Conservation (phyloP, 2,329 filamentous ascomycete species). For the Emergomyces pasteurianus region DNA sequence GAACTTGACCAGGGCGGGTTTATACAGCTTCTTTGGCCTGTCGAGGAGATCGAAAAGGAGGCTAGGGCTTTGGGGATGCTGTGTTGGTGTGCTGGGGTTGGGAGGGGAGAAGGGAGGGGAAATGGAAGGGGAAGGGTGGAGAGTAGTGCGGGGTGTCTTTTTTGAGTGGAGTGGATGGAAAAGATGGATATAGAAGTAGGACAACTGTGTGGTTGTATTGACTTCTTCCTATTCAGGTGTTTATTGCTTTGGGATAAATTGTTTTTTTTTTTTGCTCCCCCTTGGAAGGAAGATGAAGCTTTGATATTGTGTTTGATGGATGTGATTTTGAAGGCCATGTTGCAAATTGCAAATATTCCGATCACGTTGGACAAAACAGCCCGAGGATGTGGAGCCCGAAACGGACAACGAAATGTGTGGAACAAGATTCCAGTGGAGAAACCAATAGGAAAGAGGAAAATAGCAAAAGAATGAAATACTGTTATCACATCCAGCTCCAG, state of each 20-base stretch:
- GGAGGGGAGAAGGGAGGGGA: neutral
- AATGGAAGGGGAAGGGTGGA: neutral
- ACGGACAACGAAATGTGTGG: neutral
- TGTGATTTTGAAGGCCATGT: neutral
- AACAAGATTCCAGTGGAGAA: neutral
- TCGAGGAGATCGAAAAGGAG: conserved; percentile 13
- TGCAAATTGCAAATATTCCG: neutral
- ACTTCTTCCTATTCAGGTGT: neutral
- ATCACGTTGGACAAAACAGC: neutral
- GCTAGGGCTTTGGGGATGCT: conserved; percentile 2
- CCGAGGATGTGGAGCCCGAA: neutral
- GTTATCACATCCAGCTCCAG: neutral
- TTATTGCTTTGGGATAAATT: neutral
- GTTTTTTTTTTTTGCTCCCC: neutral
- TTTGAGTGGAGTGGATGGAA: neutral
- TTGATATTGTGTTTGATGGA: neutral
- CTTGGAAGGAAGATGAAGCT: neutral
- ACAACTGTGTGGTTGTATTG: neutral
- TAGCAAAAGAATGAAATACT: neutral
- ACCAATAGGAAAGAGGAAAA: neutral
- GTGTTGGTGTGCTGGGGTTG: neutral
- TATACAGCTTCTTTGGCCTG: conserved; percentile 9
- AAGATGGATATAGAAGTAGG: neutral
- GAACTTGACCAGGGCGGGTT: conserved; percentile 16
- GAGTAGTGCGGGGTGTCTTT: neutral